Evolutionary conservation across 345 rosid genomes (phyloP).

Genomic region (Populus davidiana): DNA sequence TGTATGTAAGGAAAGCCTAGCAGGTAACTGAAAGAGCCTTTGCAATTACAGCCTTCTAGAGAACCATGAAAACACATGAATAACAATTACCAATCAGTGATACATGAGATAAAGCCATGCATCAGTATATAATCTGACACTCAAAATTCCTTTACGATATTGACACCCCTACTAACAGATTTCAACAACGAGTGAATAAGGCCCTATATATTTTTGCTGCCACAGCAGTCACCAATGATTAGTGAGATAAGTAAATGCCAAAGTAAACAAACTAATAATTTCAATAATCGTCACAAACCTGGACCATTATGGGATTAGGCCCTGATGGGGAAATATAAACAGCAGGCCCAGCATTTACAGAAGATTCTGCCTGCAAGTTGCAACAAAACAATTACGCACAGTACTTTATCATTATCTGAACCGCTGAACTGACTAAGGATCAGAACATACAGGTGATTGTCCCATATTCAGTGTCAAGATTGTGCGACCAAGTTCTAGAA

Average conservation of each 20-base stretch:
- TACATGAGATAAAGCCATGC: neutral
- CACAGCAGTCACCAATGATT: neutral
- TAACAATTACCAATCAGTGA: neutral
- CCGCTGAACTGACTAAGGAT: neutral
- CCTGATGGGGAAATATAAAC: slow-evolving; percentile 87
- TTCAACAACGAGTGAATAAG: neutral
- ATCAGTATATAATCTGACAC: neutral
- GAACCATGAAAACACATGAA: neutral
- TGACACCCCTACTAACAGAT: neutral
- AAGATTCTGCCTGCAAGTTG: slow-evolving; percentile 56
- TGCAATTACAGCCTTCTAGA: neutral
- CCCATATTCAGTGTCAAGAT: slow-evolving; percentile 78
- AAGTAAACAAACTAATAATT: neutral
- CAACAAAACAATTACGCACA: slow-evolving; percentile 3
- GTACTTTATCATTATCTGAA: neutral
- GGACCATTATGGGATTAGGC: slow-evolving; percentile 96
- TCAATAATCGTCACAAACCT: slow-evolving; percentile 45
- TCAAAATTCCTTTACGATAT: neutral
- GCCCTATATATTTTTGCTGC: neutral
- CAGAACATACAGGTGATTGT: slow-evolving; percentile 61
- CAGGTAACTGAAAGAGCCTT: neutral
- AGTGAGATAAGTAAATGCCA: neutral
- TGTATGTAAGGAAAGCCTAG: neutral
- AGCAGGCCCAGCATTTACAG: slow-evolving; percentile 87
- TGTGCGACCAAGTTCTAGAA: slow-evolving; percentile 94